Evolutionary conservation across 371 early-diverging fungal species (phyloP), one percentile per base, ranked within the genome.

Genomic region (Rhizopus stolonifer): DNA sequence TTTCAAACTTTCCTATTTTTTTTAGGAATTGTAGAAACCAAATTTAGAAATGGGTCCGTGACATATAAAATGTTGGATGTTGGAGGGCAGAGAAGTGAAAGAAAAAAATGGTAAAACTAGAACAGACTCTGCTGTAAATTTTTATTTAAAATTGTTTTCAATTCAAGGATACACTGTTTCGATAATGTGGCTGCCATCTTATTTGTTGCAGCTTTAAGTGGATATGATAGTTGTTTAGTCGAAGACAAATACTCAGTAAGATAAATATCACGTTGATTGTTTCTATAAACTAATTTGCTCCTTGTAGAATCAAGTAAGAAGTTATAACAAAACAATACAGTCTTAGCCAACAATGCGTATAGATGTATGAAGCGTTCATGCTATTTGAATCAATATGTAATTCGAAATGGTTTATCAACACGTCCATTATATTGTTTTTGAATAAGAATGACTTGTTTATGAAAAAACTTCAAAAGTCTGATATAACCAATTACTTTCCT

Each of bases 371-470:
- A 61, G 91, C 94, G 1, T 74, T 94, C 58, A 90, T 91, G 54
- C 77, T 95, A 33, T 95, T 94, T 61, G 92, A 93, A 64, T 87
- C 63, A 0, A 92, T 96, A 56, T 93, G 94, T 75, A 96, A 95
- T 69, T 89, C 89, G 6, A 80, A 87, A 60, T 95, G 96, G 94
- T 94, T 96, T 60, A 78, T 82, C 32, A 84, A 89, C 47, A 94
- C 94, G 0, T 89, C 92, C 29, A 90, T 95, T 64, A 94, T 96
- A 53, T 77, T 96, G 46, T 95, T 96, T 69, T 67, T 96, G 51
- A 96, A 96, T 82, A 96, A 96, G 78, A 89, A 92, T 36, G 96
- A 96, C 64, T 75, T 95, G 19, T 93, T 96, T 79, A 80, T 81
- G 52, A 81, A 87, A 53, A 96, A 95, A 67, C 80, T 96, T 25